A percentile compares a stretch with the other conserved stretches of the same genome.
Evolutionary conservation across 2,329 filamentous ascomycete species (phyloP).

Genomic region (Colletotrichum karsti): DNA sequence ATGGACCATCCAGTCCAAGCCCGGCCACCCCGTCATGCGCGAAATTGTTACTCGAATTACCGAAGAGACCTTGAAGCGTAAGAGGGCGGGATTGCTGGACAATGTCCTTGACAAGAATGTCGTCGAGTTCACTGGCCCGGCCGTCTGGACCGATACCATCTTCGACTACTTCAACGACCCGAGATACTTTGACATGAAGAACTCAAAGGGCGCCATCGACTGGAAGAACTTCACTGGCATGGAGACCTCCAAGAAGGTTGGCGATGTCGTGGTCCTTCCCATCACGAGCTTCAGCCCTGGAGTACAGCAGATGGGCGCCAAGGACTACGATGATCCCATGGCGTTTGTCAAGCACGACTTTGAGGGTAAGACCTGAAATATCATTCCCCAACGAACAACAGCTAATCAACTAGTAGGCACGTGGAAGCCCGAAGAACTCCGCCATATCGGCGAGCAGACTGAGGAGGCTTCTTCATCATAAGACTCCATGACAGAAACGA

Average conservation of each 20-base stretch:
- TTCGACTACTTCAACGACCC: slow-evolving; percentile 95
- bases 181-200: slow-evolving; percentile 83
- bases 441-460: slow-evolving; percentile 69
- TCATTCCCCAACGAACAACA: not conserved
- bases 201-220: slow-evolving; percentile 77
- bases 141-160: slow-evolving; percentile 90
- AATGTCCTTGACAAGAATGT: slow-evolving; percentile 72
- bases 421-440: slow-evolving; percentile 78
- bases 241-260: slow-evolving; percentile 82
- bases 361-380: slow-evolving; percentile 71
- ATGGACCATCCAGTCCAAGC: slow-evolving; percentile 97
- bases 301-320: slow-evolving; percentile 90
- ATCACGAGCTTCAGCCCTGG: slow-evolving; percentile 98
- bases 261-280: slow-evolving; percentile 91
- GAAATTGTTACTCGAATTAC: slow-evolving; percentile 90
- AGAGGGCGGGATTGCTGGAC: slow-evolving; percentile 71
- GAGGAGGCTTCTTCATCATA: slow-evolving; percentile 32
- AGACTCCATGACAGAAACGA: not conserved
- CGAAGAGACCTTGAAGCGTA: slow-evolving; percentile 78
- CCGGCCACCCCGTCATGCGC: slow-evolving; percentile 89
- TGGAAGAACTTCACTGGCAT: slow-evolving; percentile 93
- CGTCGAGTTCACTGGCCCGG: slow-evolving; percentile 94
- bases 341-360: slow-evolving; percentile 98
- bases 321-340: slow-evolving; percentile 90
- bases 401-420: slow-evolving; percentile 59